Percentiles rank a stretch among this genome's conserved stretches.
Evolutionary conservation across 73 alveolate species (phyloP).

Genomic region (Breviolum minutum): DNA sequence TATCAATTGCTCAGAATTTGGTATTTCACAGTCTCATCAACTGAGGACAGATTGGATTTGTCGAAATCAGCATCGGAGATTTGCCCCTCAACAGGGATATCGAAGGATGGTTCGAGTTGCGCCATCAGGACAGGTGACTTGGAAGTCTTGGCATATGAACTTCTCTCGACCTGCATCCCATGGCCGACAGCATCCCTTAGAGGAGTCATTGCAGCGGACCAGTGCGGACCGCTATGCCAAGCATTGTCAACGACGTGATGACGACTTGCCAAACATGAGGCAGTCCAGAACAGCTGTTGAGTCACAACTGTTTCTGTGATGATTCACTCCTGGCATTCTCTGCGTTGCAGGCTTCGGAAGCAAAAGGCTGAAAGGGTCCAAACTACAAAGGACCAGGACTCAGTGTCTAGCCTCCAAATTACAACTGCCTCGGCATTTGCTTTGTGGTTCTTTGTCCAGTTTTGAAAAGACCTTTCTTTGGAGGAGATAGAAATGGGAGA

Average conservation of each 20-base stretch:
- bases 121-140: constrained; percentile 24
- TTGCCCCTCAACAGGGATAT: constrained; percentile 64
- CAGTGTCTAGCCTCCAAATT: neutral
- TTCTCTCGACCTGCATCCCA: too few relatives aligned
- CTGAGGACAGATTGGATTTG: constrained; percentile 54
- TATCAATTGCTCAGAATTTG: neutral
- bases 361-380: constrained; percentile 1
- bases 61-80: constrained; percentile 68
- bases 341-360: constrained; percentile 6
- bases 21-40: too few relatives aligned
- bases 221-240: constrained; percentile 40
- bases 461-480: neutral
- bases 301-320: too few relatives aligned
- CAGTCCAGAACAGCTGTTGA: too few relatives aligned
- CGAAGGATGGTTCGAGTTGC: constrained; percentile 85
- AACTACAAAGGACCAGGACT: neutral
- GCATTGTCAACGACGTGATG: constrained; percentile 80
- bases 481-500: neutral
- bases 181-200: neutral
- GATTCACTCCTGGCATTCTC: too few relatives aligned
- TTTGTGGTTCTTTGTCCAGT: too few relatives aligned
- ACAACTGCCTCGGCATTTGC: too few relatives aligned
- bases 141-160: too few relatives aligned
- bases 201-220: constrained; percentile 64
- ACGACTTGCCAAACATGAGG: constrained; percentile 1